Conservation (phyloP, 768 basidiomycete genomes). For the Suillus discolor region DNA sequence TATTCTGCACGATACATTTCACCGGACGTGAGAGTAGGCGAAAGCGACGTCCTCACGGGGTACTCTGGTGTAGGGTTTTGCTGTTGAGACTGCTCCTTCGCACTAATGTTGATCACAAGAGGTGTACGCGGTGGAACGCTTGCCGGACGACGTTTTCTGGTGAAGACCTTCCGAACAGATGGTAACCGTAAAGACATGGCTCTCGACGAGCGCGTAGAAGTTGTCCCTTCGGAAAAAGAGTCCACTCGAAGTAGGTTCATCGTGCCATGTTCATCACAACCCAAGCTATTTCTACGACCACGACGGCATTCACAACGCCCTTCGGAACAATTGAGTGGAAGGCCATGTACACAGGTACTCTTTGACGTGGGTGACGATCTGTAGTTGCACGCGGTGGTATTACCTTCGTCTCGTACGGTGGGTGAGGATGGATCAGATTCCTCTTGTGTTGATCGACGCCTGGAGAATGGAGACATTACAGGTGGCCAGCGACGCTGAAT, state of each 20-base stretch:
- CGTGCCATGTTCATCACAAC: slow-evolving; percentile 4
- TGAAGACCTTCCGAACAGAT: slow-evolving; percentile 15
- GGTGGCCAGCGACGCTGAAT: slow-evolving; percentile 17
- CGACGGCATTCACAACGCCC: slow-evolving; percentile 10
- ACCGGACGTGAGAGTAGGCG: slow-evolving; percentile 4
- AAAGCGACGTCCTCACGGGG: background rate
- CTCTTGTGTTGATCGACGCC: background rate
- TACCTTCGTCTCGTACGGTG: background rate
- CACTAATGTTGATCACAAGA: slow-evolving; percentile 1
- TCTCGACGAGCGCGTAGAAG: slow-evolving; percentile 5
- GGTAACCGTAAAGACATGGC: slow-evolving; percentile 11
- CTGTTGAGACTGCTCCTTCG: background rate
- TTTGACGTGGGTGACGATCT: slow-evolving; percentile 1
- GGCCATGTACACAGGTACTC: slow-evolving; percentile 9
- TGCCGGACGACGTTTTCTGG: slow-evolving; percentile 13
- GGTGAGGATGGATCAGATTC: background rate
- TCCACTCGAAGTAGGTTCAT: background rate
- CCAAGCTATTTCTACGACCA: slow-evolving; percentile 15
- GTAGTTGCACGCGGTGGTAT: background rate
- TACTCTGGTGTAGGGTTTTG: background rate
- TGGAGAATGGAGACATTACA: slow-evolving; percentile 8
- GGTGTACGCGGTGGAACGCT: slow-evolving; percentile 4
- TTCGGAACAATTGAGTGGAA: slow-evolving; percentile 7
- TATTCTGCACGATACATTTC: slow-evolving; percentile 18
- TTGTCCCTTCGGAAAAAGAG: background rate